Conservation (phyloP, 371 early-diverging fungal genomes). For the Mortierella sp. region DNA sequence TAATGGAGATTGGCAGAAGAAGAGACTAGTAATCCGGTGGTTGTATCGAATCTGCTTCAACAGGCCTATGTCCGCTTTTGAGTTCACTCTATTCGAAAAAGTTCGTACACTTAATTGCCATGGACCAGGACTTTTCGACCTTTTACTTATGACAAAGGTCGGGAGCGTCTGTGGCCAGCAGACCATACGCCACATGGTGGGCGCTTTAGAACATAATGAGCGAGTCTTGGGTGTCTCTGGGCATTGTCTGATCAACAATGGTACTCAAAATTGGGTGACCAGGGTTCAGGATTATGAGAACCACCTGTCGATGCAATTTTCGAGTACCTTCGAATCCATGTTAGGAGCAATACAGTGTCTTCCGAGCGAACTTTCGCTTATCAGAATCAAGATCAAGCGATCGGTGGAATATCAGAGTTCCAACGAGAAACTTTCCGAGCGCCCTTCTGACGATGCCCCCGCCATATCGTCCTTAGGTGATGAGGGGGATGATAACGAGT, state of each 20-base stretch:
- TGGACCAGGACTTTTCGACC: slow-evolving; percentile 85
- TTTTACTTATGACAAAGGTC: slow-evolving; percentile 94
- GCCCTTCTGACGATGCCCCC: slow-evolving; percentile 15
- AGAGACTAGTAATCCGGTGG: slow-evolving; percentile 96
- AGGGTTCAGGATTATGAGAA: slow-evolving; percentile 95
- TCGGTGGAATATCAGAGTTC: slow-evolving; percentile 58
- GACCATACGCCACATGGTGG: slow-evolving; percentile 75
- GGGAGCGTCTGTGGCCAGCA: slow-evolving; percentile 85
- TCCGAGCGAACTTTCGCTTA: slow-evolving; percentile 94
- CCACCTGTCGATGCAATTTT: slow-evolving; percentile 91
- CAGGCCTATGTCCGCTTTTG: slow-evolving; percentile 91
- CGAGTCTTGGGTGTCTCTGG: slow-evolving; percentile 85
- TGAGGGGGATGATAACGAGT: slow-evolving; percentile 2
- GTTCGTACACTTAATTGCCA: slow-evolving; percentile 81
- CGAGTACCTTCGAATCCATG: slow-evolving; percentile 90
- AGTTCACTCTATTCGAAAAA: slow-evolving; percentile 89
- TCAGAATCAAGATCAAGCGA: slow-evolving; percentile 78
- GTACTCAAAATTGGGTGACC: slow-evolving; percentile 82
- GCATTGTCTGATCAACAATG: slow-evolving; percentile 83
- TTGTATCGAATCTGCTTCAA: slow-evolving; percentile 89
- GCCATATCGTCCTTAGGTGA: slow-evolving; percentile 11
- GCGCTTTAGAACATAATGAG: slow-evolving; percentile 78
- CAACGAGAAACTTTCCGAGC: not conserved
- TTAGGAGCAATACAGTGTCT: slow-evolving; percentile 95
- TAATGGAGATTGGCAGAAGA: slow-evolving; percentile 97